Base-by-base conservation (phyloP, 2,329 filamentous ascomycete species). In the Stylonectria norvegica region DNA sequence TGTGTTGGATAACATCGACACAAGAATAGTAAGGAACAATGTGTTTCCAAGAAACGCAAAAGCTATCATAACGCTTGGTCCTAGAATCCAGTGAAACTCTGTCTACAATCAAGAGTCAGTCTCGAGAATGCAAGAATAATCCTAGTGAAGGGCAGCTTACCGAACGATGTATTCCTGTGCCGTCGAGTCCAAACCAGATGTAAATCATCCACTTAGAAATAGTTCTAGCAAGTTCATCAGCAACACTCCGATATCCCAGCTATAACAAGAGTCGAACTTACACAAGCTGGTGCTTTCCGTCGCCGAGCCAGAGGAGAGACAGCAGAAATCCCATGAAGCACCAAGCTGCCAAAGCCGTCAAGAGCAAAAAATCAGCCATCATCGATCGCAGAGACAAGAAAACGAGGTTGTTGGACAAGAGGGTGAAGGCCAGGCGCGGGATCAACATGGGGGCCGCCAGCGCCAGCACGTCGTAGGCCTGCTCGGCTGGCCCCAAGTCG, bases 151-250 rank as follows among this genome's bases (percentile, higher is more conserved):
- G n/a, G n/a, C n/a, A n/a, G n/a, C 69, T 57, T 56, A 74, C 72
- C 41, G 78, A 78, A 49, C 71, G 63, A 34, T 79, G 71, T 29
- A 83, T 81, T 6, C 79, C 79, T 4, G 75, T 80, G 5, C 78
- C 88, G 53, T 93, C 88, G 2, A 94, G 76, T 2, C 88, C 88
- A 57, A 94, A 93, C 88, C 88, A 94, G 49, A 94, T 90, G 76
- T 86, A 93, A 2, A 93, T 76, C 86, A 94, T 91, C 88, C 88
- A 94, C 63, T 90, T 89, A 31, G 81, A 81, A 47, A 93, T 89
- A 2, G 83, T 86, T 4, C 72, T 76, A 33, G 10, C 17, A 20
- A 11, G 19, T 27, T 14, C 16, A 32, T 56, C 4, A 53, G 42
- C 31, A 47, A 38, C n/a, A 12, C 20, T 12, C 18, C 8, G 16